Base-by-base conservation (phyloP, 257 asterid species). In the Salvia hispanica region DNA sequence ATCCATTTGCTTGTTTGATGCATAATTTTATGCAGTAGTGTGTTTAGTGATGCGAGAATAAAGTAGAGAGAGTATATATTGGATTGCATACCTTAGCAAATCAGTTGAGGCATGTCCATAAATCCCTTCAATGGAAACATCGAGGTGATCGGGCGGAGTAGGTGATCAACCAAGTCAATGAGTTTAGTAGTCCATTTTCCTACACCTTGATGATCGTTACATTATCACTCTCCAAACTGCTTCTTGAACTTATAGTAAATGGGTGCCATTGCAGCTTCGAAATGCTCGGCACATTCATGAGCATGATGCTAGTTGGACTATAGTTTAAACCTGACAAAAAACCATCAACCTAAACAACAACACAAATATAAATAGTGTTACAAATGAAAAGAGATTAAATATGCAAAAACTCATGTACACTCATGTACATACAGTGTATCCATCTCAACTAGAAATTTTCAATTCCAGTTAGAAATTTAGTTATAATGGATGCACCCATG, bases 241-340 rank as follows among this genome's bases (percentile, higher is more conserved):
- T 88, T 68, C 84, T 90, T 11, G 98, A 93, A 74, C 64, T 77
- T 39, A 90, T 70, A 2, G 94, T 90, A 37, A 93, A 90, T 8
- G 98, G 97, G 80, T 93, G 98, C 98, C 98, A 93, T 42, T 93
- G 98, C 67, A 88, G 4, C 77, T 79, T 93, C 1, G 96, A 93
- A 58, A 93, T 80, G 78, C 84, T 81, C 0, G 96, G 95, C 48
- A 90, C 77, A 70, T 86, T 86, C 60, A 93, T 6, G 69, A 93
- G 90, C 73, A 93, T 60, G 42, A 85, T 85, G 84, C 99, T 90
- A 0, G 96, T 90, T 0, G 99, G 96, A 53, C 69, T 72, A 11
- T 88, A 88, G 16, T 37, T 76, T 42, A 90, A 72, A 36, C 82
- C 99, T 93, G 71, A 6, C 67, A 25, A 60, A 18, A 6, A 15